Base-by-base conservation (phyloP, 768 basidiomycete species). In the Psilocybe cubensis region DNA sequence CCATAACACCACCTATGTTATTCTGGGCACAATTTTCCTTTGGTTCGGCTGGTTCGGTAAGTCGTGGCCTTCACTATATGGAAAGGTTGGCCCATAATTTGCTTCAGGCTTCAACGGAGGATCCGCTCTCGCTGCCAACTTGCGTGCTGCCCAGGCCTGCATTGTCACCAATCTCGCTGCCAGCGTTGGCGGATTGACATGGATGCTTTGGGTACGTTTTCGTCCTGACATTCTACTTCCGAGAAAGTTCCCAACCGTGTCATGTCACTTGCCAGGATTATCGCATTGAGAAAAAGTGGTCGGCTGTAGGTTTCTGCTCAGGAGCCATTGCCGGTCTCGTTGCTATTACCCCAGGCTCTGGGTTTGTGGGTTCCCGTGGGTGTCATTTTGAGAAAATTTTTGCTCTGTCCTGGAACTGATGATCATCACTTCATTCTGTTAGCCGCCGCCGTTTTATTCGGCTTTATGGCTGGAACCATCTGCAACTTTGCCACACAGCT, bases 401-500 rank as follows among this genome's bases (percentile, higher is more conserved):
- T 2, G 11, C 12, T 21, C 33, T 11, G 3, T n/a, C 50, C 3
- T 17, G 31, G 28, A 27, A 29, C 50, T 54, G 3, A 53, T 12
- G 25, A 35, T 47, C 23, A 44, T 41, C 2, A 49, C 52, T 57
- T 58, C 33, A 20, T 50, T 55, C 29, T 38, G 18, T 54, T 68
- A 84, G 86, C 92, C 10, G 94, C 96, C 17, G 79, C 93, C 1
- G 88, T 96, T 7, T 78, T 89, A 1, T 96, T 93, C 68, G 96
- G 96, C 31, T 79, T 96, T 64, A 76, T 92, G 69, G 91, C 89
- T 0, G 92, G 92, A 14, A 91, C 88, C 0, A 63, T 89, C 3
- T 97, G 93, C 77, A 99, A 99, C 75, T 94, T 93, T 69, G 92
- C 94, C 28, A 98, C 96, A 2, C 89, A 96, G 65, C 82, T 99